Evolutionary conservation across 75 land plant genomes (phyloP).

Genomic region (Isoetes taiwanensis): DNA sequence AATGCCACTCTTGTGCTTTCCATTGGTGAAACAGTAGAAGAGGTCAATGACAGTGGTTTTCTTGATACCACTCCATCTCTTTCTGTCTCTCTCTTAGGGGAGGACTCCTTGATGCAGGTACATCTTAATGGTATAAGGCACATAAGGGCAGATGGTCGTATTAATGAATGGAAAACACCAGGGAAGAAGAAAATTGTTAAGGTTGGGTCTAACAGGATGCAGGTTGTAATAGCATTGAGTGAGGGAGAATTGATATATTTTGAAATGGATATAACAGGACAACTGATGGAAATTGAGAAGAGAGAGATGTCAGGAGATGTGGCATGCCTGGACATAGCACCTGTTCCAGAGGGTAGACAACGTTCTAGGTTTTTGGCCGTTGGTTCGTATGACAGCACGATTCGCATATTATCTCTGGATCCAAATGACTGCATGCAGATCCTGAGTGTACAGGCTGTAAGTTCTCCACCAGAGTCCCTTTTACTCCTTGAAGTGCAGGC

Average conservation of each 20-base stretch:
- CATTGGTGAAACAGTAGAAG: slow-evolving; percentile 98
- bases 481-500: slow-evolving; percentile 93
- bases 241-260: slow-evolving; percentile 96
- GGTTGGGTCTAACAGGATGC: slow-evolving; percentile 92
- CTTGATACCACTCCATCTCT: slow-evolving; percentile 94
- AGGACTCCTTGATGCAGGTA: slow-evolving; percentile 99
- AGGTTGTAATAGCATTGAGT: slow-evolving; percentile 91
- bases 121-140: slow-evolving; percentile 97
- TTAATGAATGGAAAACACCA: slow-evolving; percentile 98
- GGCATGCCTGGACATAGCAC: slow-evolving; percentile 95
- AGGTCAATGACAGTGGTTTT: slow-evolving; percentile 97
- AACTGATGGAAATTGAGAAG: slow-evolving; percentile 92
- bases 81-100: slow-evolving; percentile 86
- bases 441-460: slow-evolving; percentile 83
- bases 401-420: slow-evolving; percentile 85
- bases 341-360: slow-evolving; percentile 98
- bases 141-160: slow-evolving; percentile 90
- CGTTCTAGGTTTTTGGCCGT: slow-evolving; percentile 94
- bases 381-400: slow-evolving; percentile 89
- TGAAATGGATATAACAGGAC: slow-evolving; percentile 94
- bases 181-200: slow-evolving; percentile 92
- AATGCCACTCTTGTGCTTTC: slow-evolving; percentile 98
- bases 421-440: slow-evolving; percentile 98
- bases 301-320: slow-evolving; percentile 96
- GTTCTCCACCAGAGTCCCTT: slow-evolving; percentile 92